phyloP scores from a whole-genome alignment of 495 filamentous ascomycete genomes.

The Trichoderma asperelloides region DNA sequence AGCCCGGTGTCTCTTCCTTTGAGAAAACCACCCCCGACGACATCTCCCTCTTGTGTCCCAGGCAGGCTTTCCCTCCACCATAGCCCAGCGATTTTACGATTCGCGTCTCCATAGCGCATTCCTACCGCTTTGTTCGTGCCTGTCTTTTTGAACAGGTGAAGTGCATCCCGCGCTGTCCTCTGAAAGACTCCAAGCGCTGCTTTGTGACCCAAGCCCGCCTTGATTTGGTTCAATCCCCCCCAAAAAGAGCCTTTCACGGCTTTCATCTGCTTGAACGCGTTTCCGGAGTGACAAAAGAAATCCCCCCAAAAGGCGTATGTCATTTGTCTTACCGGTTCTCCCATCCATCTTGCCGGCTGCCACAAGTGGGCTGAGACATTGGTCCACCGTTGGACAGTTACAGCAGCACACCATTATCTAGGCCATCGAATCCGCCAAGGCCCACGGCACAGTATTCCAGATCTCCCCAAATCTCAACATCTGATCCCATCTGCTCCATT shows the following conservation, averaged over 20 bases:
- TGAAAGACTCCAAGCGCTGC: neutral
- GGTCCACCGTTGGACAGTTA: neutral
- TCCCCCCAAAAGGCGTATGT: neutral
- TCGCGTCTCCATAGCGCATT: neutral
- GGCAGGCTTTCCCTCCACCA: neutral
- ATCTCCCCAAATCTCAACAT: neutral
- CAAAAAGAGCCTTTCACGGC: neutral
- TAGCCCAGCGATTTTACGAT: neutral
- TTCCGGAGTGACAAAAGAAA: neutral
- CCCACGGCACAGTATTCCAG: neutral
- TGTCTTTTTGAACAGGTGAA: neutral
- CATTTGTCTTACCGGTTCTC: neutral
- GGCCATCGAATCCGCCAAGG: neutral
- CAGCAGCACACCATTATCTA: neutral
- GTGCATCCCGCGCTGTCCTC: constrained; percentile 1
- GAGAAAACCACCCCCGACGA: neutral
- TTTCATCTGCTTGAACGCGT: neutral
- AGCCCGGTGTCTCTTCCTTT: neutral
- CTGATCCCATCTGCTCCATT: neutral
- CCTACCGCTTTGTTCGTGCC: neutral
- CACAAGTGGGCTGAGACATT: constrained; percentile 4
- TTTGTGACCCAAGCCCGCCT: neutral
- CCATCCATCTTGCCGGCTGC: neutral
- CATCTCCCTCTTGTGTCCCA: neutral
- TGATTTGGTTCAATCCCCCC: neutral